A percentile compares a stretch with the other conserved stretches of the same genome.
Evolutionary conservation across 192 early-diverging fungal species (phyloP).

Genomic region (Phycomyces nitens): DNA sequence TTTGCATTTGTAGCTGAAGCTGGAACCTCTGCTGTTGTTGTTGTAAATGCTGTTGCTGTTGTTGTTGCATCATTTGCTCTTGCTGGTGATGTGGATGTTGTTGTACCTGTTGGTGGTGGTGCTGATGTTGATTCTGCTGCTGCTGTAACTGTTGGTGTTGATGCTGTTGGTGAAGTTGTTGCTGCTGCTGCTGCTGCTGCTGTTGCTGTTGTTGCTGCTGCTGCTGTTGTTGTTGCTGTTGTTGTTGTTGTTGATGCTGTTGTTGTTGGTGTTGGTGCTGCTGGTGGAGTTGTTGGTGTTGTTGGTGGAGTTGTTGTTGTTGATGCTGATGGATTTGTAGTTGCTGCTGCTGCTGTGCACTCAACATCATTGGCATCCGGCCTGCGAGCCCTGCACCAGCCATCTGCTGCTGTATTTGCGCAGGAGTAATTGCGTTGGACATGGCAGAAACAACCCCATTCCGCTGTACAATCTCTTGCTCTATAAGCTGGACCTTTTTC

Average conservation of each 20-base stretch:
- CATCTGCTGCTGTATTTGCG: constrained; percentile 19
- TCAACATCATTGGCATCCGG: background rate
- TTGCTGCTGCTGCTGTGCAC: constrained; percentile 42
- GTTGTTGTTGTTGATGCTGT: constrained; percentile 35
- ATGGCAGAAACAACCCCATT: background rate
- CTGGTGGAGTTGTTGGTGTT: background rate
- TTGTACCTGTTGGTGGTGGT: constrained; percentile 73
- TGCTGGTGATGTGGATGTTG: constrained; percentile 50
- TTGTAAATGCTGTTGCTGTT: constrained; percentile 10
- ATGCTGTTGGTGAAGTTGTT: background rate
- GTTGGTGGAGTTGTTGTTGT: constrained; percentile 60
- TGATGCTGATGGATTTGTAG: constrained; percentile 72
- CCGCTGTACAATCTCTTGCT: constrained; percentile 3
- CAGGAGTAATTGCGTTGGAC: constrained; percentile 16
- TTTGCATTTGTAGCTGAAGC: constrained; percentile 8
- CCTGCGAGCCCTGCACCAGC: constrained; percentile 6
- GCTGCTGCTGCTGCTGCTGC: constrained; percentile 53
- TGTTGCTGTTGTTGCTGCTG: constrained; percentile 60
- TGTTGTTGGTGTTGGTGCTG: background rate
- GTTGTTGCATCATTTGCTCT: background rate
- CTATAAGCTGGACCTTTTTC: constrained; percentile 25
- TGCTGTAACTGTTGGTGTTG: constrained; percentile 2
- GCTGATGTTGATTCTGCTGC: constrained; percentile 39
- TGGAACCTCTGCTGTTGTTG: background rate
- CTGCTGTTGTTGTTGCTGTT: constrained; percentile 65